phyloP scores from a whole-genome alignment of 2,329 filamentous ascomycete genomes.

The Colletotrichum tabaci region DNA sequence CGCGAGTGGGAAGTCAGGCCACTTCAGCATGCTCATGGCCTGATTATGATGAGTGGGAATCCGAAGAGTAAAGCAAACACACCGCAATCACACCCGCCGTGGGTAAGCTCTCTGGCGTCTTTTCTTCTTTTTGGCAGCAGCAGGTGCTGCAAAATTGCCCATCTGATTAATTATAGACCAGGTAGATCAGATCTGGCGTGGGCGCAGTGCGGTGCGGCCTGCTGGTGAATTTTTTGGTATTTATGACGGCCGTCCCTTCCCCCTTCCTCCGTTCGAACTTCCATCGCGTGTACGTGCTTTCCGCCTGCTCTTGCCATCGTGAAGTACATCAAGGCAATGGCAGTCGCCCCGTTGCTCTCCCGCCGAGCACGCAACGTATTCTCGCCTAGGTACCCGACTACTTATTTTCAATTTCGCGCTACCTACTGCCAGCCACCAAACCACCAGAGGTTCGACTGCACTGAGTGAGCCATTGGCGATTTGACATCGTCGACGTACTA shows the following conservation, averaged over 20 bases:
- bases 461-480: neutral
- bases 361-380: neutral
- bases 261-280: neutral
- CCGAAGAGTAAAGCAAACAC: conserved; percentile 27
- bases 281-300: neutral
- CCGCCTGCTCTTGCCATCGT: neutral
- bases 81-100: conserved; percentile 19
- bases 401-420: too few relatives aligned
- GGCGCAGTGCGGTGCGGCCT: conserved; percentile 3
- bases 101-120: conserved; percentile 11
- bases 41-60: conserved; percentile 42
- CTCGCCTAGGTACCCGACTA: neutral
- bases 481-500: neutral
- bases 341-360: neutral
- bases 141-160: conserved; percentile 22
- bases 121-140: neutral
- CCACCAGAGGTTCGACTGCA: too few relatives aligned
- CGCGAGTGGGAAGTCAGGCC: conserved; percentile 38
- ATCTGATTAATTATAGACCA: conserved; percentile 35
- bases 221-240: conserved; percentile 4
- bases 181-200: conserved; percentile 24
- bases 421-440: too few relatives aligned
- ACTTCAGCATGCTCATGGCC: conserved; percentile 40
- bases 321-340: neutral
- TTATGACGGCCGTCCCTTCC: conserved; percentile 10